A percentile compares a stretch with the other conserved stretches of the same genome.
These are phyloP conservation scores for Cadophora sp. DNA, from an alignment of 2,329 filamentous ascomycete genomes.

Conservation along the genomic window DNA sequence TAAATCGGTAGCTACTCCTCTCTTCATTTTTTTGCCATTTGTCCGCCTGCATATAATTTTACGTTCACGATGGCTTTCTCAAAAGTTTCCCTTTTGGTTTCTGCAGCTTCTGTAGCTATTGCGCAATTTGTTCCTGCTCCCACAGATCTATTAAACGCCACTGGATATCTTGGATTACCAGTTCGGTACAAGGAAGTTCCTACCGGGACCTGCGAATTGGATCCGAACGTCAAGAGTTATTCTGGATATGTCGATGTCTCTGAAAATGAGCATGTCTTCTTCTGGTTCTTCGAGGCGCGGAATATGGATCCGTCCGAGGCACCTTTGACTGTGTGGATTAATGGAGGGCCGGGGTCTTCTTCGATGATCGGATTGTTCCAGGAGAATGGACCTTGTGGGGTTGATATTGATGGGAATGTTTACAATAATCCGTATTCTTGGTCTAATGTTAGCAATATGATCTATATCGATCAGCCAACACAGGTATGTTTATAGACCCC, in stretches of 20 bases:
- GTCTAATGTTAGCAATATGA: constrained; percentile 63
- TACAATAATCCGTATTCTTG: constrained; percentile 61
- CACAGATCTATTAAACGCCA: constrained; percentile 47
- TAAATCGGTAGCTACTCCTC: constrained; percentile 1
- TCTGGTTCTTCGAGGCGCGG: constrained; percentile 53
- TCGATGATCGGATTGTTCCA: constrained; percentile 69
- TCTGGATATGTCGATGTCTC: constrained; percentile 53
- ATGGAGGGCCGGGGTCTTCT: constrained; percentile 69
- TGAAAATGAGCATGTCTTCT: constrained; percentile 51
- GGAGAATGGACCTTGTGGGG: constrained; percentile 59
- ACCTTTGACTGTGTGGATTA: constrained; percentile 67
- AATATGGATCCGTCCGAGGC: constrained; percentile 54
- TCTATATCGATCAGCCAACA: constrained; percentile 46
- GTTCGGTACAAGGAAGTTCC: constrained; percentile 58
- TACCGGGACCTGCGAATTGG: constrained; percentile 53
- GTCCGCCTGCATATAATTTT: not conserved
- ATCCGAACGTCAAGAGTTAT: constrained; percentile 51
- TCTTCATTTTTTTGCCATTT: not conserved
- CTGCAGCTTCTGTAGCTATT: constrained; percentile 24
- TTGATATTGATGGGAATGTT: constrained; percentile 49
- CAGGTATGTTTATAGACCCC: constrained; percentile 27
- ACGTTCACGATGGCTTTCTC: constrained; percentile 18
- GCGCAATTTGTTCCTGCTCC: constrained; percentile 49
- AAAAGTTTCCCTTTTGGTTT: constrained; percentile 16
- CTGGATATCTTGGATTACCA: constrained; percentile 49